These are phyloP conservation scores for Backusella tarrabulga DNA, from an alignment of 192 early-diverging fungal species.

Conservation along the genomic window DNA sequence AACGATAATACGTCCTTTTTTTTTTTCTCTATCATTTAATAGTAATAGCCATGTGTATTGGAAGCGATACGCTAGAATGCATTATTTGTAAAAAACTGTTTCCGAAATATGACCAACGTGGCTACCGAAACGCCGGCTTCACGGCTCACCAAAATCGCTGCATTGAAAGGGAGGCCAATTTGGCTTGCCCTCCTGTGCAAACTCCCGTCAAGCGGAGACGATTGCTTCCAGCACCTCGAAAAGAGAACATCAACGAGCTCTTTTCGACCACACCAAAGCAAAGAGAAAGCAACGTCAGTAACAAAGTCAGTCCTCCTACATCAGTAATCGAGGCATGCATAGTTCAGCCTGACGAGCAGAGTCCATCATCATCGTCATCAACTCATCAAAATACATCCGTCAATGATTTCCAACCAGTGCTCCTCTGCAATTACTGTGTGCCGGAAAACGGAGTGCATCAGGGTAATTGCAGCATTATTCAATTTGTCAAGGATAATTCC, in stretches of 20 bases:
- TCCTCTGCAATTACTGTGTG: conserved; percentile 3
- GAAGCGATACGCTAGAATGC: neutral
- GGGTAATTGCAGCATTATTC: neutral
- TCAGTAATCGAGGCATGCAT: neutral
- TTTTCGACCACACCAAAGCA: neutral
- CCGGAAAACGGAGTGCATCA: conserved; percentile 9
- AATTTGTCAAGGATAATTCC: neutral
- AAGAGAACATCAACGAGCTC: neutral
- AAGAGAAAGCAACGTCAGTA: neutral
- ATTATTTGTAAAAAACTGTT: conserved; percentile 18
- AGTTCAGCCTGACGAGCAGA: neutral
- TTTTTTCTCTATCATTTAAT: neutral
- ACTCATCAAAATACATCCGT: neutral
- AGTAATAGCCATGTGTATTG: neutral
- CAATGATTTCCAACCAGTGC: neutral
- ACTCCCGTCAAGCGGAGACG: neutral
- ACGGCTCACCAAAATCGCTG: conserved; percentile 28
- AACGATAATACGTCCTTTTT: neutral
- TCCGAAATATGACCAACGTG: conserved; percentile 24
- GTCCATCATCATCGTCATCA: neutral
- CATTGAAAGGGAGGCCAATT: neutral
- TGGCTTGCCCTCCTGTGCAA: neutral
- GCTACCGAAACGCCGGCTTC: conserved; percentile 25
- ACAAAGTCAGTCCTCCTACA: neutral
- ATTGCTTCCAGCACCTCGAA: neutral